Evolutionary conservation across 495 filamentous ascomycete genomes (phyloP).

Genomic region (Stereocaulon alpinum): DNA sequence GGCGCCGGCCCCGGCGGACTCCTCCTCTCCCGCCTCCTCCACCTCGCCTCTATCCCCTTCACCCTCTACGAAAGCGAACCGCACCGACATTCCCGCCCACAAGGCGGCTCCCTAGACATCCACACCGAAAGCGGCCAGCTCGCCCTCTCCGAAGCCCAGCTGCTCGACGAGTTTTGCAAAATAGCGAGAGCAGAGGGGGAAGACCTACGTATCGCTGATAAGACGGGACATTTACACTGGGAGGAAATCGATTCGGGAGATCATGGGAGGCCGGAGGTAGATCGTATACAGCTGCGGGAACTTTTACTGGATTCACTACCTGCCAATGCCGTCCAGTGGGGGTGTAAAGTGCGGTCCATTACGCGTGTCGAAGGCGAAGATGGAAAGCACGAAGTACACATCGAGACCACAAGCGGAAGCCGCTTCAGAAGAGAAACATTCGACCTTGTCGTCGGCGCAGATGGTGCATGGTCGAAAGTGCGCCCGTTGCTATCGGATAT

Average conservation of each 20-base stretch:
- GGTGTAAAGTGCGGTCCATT: conserved; percentile 19
- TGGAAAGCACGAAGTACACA: conserved; percentile 20
- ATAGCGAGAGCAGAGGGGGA: conserved; percentile 5
- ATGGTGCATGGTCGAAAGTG: conserved; percentile 38
- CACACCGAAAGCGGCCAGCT: conserved; percentile 39
- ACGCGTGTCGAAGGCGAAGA: conserved; percentile 30
- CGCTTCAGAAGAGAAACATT: conserved; percentile 27
- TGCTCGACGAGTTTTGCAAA: conserved; percentile 36
- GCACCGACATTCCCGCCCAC: conserved; percentile 29
- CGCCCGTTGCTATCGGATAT: conserved; percentile 34
- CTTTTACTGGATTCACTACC: conserved; percentile 27
- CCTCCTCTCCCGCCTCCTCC: conserved; percentile 44
- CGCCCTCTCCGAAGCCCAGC: conserved; percentile 39
- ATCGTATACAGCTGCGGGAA: conserved; percentile 22
- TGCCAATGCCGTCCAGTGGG: conserved; percentile 22
- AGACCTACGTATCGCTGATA: conserved; percentile 23
- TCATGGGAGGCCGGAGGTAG: conserved; percentile 30
- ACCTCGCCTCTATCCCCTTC: conserved; percentile 32
- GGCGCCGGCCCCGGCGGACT: conserved; percentile 47
- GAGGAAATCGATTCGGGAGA: conserved; percentile 16
- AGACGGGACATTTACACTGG: conserved; percentile 22
- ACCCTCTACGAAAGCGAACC: conserved; percentile 32
- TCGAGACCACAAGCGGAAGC: conserved; percentile 19
- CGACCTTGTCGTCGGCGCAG: conserved; percentile 37
- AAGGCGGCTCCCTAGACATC: conserved; percentile 48